Base-by-base conservation (phyloP, 176 grass and related monocot genomes). In the Stipa capillata region DNA sequence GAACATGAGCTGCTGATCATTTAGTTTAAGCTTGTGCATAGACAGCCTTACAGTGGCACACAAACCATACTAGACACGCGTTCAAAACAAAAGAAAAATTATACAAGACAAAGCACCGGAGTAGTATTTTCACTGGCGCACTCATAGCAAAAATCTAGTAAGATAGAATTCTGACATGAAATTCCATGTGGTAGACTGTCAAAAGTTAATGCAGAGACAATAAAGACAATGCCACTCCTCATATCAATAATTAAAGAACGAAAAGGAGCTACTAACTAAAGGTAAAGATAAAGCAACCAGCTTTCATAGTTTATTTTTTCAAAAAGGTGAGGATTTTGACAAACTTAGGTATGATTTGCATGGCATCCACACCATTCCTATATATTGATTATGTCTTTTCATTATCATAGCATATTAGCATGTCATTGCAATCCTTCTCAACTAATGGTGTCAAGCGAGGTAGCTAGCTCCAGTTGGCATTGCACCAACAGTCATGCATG, bases 201-300 rank as follows among this genome's bases (percentile, higher is more conserved):
- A 52, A 58, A 35, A 43, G 76, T 43, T 81, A 81, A 62, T 54
- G 53, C 44, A 74, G 56, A 4, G 73, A 80, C n/a, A 80, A 21
- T 40, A 50, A 68, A 43, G 32, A 61, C 24, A 67, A 54, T 69
- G 61, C 4, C 78, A 74, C 67, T 49, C 42, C 60, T 66, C 54
- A 10, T 31, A 85, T 57, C 56, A 73, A 88, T 76, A 73, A 81
- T 81, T 81, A 77, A 79, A 79, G 25, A 79, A 69, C 24, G 20
- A 21, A 69, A 75, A 63, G 71, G 27, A 13, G 5, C 53, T 89
- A 81, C 70, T 85, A 55, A 85, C 71, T 89, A 89, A 85, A 85
- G 71, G 87, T 89, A 80, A 89, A 85, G 82, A 52, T 43, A 47
- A 85, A 75, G 77, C 77, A 89, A 85, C 70, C 25, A 35, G 31